Conservation (phyloP, 108 stramenopile genomes). For the Skeletonema costatum region DNA sequence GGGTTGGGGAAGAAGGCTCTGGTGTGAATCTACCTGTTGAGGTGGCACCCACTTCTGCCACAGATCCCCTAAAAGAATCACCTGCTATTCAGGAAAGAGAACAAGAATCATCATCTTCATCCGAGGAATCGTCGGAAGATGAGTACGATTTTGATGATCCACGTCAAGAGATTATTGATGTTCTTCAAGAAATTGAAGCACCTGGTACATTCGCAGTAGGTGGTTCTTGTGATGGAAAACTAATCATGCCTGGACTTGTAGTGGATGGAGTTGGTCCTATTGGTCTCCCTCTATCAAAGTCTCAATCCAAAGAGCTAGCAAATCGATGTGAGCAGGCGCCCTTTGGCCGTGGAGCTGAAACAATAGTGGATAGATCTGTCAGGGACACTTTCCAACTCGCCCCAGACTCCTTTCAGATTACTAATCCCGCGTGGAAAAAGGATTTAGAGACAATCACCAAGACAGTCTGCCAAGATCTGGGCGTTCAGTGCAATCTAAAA, state of each 20-base stretch:
- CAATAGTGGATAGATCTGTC: conserved; percentile 30
- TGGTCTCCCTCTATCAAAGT: conserved; percentile 17
- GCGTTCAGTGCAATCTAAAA: conserved; percentile 14
- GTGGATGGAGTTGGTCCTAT: conserved; percentile 37
- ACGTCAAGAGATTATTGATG: conserved; percentile 5
- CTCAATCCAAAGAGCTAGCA: conserved; percentile 10
- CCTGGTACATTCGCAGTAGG: conserved; percentile 5
- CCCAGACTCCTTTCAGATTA: conserved; percentile 18
- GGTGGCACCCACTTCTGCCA: neutral
- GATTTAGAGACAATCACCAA: conserved; percentile 1
- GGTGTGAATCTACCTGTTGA: neutral
- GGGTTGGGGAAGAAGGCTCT: neutral
- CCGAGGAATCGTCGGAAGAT: conserved; percentile 15
- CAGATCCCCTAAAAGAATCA: neutral
- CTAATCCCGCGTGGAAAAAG: conserved; percentile 27
- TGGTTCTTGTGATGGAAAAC: conserved; percentile 2
- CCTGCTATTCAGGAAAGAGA: neutral
- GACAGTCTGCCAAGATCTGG: conserved; percentile 16
- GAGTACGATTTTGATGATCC: conserved; percentile 14
- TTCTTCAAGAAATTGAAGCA: conserved; percentile 13
- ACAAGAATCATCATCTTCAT: neutral
- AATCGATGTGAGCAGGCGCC: conserved; percentile 35
- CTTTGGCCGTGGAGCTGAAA: conserved; percentile 32
- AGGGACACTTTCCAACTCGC: conserved; percentile 32
- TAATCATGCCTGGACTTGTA: conserved; percentile 30